A percentile compares a stretch with the other conserved stretches of the same genome.
phyloP scores from a whole-genome alignment of 1,284 basidiomycete species.

The Cutaneotrichosporon arboriforme region DNA sequence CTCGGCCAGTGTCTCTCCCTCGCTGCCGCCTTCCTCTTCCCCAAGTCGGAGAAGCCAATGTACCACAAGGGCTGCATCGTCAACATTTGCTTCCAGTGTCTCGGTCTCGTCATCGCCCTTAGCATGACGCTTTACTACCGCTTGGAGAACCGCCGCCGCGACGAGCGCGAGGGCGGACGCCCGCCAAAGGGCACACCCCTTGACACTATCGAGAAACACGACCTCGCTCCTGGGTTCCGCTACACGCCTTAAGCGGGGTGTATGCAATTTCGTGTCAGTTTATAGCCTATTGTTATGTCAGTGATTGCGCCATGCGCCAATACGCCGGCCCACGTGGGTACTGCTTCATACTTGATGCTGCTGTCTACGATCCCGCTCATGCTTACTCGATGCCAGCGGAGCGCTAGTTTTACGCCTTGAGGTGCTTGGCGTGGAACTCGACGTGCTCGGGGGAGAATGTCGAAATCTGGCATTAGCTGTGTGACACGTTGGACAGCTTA shows the following conservation, averaged over 20 bases:
- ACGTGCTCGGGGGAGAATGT: conserved; percentile 59
- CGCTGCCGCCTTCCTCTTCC: conserved; percentile 50
- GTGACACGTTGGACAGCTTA: conserved; percentile 53
- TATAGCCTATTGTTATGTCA: too few relatives aligned
- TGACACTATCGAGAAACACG: conserved; percentile 15
- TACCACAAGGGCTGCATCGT: conserved; percentile 47
- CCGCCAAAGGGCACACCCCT: conserved; percentile 24
- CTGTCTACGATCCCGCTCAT: too few relatives aligned
- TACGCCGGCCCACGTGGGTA: too few relatives aligned
- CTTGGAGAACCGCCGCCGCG: conserved; percentile 46
- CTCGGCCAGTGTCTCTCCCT: conserved; percentile 50
- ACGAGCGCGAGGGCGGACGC: conserved; percentile 46
- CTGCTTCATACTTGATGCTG: too few relatives aligned
- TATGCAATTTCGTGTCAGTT: not conserved
- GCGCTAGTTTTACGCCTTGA: conserved; percentile 35
- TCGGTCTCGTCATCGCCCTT: conserved; percentile 44
- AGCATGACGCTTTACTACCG: conserved; percentile 46
- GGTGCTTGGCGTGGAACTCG: conserved; percentile 50
- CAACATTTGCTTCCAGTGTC: conserved; percentile 48
- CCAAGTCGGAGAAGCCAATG: conserved; percentile 42
- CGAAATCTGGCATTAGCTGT: conserved; percentile 53
- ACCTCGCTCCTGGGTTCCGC: conserved; percentile 18
- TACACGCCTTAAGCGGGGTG: conserved; percentile 6
- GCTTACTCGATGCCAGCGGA: too few relatives aligned
- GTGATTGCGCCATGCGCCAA: too few relatives aligned